These are phyloP conservation scores for Fraxinus sp. DNA, from an alignment of 305 asterid genomes.

Conservation along the genomic window DNA sequence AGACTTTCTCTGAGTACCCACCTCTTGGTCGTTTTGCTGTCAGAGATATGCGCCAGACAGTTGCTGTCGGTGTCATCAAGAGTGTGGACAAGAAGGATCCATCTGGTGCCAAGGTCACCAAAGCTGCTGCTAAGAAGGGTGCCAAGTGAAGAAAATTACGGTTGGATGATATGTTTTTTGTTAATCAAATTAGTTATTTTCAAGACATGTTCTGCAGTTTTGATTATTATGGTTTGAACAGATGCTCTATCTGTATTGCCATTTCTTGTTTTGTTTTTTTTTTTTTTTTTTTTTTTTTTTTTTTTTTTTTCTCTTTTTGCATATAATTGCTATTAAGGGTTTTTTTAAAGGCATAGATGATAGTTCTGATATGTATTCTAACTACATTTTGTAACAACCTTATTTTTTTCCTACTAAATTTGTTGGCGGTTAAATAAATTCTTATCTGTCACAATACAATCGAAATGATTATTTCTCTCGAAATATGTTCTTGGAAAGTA, in stretches of 20 bases:
- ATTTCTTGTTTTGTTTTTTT: background rate
- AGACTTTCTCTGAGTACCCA: conserved; percentile 43
- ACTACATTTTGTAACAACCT: too few species aligned
- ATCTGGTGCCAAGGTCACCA: background rate
- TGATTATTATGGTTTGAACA: background rate
- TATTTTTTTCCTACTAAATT: too few species aligned
- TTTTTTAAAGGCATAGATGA: too few species aligned
- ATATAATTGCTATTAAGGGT: too few species aligned
- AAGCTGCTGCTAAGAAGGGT: conserved; percentile 47
- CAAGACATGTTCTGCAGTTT: background rate
- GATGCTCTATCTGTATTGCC: background rate
- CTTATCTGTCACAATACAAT: too few species aligned
- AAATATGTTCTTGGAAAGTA: too few species aligned
- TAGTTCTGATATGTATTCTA: too few species aligned
- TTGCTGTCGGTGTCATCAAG: background rate
- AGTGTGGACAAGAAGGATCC: background rate
- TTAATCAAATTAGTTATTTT: background rate
- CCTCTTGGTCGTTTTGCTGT: background rate
- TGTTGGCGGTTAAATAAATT: too few species aligned
- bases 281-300: too few species aligned
- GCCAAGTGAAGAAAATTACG: conserved; percentile 36
- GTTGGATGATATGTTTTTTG: background rate
- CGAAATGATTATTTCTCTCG: too few species aligned
- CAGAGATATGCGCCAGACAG: background rate
- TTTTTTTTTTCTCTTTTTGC: too few species aligned